phyloP scores from a whole-genome alignment of 2,329 filamentous ascomycete species.

The Cladosporium sphaerospermum region DNA sequence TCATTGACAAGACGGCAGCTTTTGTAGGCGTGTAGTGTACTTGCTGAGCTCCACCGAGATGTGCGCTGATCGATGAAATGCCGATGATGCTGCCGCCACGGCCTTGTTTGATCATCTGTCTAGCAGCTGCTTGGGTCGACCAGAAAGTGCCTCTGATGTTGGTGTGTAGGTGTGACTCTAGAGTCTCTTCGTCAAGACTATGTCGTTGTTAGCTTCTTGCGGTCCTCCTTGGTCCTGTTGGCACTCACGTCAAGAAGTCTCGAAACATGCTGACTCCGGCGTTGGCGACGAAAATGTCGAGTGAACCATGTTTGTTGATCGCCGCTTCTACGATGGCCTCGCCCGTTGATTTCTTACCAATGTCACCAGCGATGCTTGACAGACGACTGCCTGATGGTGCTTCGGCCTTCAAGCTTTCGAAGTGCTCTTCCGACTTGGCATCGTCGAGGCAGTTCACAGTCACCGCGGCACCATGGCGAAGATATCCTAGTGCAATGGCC shows the following conservation, averaged over 20 bases:
- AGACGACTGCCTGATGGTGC: not conserved
- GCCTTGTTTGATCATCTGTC: constrained; percentile 63
- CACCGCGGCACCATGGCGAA: constrained; percentile 67
- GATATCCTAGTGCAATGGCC: constrained; percentile 73
- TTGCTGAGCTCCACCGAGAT: constrained; percentile 72
- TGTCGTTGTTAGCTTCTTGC: not conserved
- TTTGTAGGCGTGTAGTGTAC: constrained; percentile 87
- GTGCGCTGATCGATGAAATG: constrained; percentile 64
- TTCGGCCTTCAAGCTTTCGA: constrained; percentile 30
- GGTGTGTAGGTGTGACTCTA: constrained; percentile 57
- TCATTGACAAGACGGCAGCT: constrained; percentile 70
- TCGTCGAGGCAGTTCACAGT: constrained; percentile 71
- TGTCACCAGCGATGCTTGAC: constrained; percentile 66
- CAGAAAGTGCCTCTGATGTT: constrained; percentile 89
- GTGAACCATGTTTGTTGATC: constrained; percentile 51
- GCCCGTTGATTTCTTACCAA: constrained; percentile 68
- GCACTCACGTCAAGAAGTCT: constrained; percentile 64
- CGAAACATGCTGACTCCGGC: constrained; percentile 84
- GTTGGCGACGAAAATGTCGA: constrained; percentile 74
- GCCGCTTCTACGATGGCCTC: constrained; percentile 59
- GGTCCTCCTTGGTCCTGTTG: not conserved
- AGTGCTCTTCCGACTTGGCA: constrained; percentile 42
- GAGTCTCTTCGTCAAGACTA: constrained; percentile 4
- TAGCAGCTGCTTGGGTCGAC: constrained; percentile 74
- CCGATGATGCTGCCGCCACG: constrained; percentile 74